Conservation (phyloP, 139 green algal genomes). For the Parachlorella kessleri region DNA sequence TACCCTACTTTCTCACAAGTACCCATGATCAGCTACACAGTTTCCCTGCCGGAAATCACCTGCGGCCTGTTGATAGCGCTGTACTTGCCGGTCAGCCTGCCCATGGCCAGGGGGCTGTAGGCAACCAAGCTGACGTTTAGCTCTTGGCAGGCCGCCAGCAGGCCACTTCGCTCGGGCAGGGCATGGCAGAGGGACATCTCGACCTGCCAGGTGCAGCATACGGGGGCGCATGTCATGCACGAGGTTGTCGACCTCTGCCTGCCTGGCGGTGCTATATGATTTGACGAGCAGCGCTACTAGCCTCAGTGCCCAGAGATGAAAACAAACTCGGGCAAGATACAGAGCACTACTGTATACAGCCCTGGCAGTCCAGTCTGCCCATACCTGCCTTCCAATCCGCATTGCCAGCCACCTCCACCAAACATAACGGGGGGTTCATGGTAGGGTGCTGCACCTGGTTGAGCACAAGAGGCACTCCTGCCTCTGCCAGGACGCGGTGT, state of each 20-base stretch:
- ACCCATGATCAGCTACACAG: too few relatives aligned
- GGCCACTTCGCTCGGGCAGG: constrained; percentile 5
- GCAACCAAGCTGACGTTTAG: constrained; percentile 73
- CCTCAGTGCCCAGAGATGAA: too few relatives aligned
- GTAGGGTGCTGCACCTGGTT: constrained; percentile 28
- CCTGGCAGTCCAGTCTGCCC: too few relatives aligned
- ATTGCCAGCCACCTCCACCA: not conserved
- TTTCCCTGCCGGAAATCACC: not conserved
- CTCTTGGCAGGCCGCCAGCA: constrained; percentile 80
- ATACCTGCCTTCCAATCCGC: not conserved
- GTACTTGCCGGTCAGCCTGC: constrained; percentile 70
- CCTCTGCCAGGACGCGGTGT: constrained; percentile 21
- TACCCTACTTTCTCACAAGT: too few relatives aligned
- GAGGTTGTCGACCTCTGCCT: too few relatives aligned
- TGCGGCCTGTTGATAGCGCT: not conserved
- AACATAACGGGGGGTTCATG: too few relatives aligned
- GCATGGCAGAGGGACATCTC: constrained; percentile 24
- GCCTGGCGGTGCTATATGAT: too few relatives aligned
- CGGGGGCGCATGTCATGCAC: too few relatives aligned
- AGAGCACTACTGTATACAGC: too few relatives aligned
- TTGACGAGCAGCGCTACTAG: too few relatives aligned
- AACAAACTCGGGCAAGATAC: too few relatives aligned
- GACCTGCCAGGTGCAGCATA: too few relatives aligned
- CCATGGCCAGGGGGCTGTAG: constrained; percentile 76
- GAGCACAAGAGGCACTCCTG: constrained; percentile 4